Evolutionary conservation across 495 filamentous ascomycete species (phyloP).

Genomic region (Penicillium nucicola): DNA sequence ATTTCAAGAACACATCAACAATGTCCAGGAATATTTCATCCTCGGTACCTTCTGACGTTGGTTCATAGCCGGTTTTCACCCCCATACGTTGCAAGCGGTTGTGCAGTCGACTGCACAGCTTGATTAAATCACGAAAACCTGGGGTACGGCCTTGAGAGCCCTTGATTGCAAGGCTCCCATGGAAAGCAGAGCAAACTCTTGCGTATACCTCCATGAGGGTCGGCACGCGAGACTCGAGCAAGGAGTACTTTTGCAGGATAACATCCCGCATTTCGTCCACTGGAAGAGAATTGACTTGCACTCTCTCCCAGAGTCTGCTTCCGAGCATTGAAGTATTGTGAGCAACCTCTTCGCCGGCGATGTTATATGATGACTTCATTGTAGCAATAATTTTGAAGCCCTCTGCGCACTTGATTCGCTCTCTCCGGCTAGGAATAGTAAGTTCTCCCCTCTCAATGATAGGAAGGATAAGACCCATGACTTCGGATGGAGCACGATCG

Average conservation of each 20-base stretch:
- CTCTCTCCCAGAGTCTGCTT: constrained; percentile 73
- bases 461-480: constrained; percentile 86
- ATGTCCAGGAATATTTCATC: constrained; percentile 90
- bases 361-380: constrained; percentile 72
- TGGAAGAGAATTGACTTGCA: constrained; percentile 63
- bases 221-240: constrained; percentile 64
- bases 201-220: constrained; percentile 75
- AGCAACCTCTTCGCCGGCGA: constrained; percentile 61
- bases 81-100: constrained; percentile 54
- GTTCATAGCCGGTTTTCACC: constrained; percentile 68
- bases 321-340: constrained; percentile 64
- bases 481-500: constrained; percentile 91
- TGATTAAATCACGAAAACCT: constrained; percentile 80
- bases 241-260: constrained; percentile 62
- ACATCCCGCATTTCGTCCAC: constrained; percentile 74
- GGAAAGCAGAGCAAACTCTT: constrained; percentile 54
- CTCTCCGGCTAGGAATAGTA: constrained; percentile 79
- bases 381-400: constrained; percentile 92
- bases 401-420: constrained; percentile 73
- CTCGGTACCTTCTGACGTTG: constrained; percentile 65
- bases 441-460: constrained; percentile 87
- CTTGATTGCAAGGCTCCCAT: constrained; percentile 44
- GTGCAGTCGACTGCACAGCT: constrained; percentile 78
- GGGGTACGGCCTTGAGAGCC: constrained; percentile 46
- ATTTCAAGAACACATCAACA: constrained; percentile 81